These are phyloP conservation scores for Lippia alba DNA, from an alignment of 305 asterid genomes.

Conservation along the genomic window DNA sequence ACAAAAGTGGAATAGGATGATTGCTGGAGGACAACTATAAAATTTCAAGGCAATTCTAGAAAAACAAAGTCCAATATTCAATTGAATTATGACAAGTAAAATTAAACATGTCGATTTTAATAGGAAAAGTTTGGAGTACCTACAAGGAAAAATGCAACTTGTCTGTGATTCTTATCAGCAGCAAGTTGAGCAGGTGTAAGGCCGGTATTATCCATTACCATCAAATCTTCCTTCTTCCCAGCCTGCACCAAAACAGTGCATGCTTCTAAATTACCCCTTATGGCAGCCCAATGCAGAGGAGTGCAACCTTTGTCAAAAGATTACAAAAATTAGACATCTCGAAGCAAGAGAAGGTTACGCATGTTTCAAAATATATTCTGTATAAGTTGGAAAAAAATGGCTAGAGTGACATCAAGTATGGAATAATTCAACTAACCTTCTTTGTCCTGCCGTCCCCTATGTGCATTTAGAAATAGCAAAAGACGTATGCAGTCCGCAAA, in stretches of 20 bases:
- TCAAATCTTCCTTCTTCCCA: slow-evolving; percentile 94
- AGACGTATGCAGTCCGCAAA: slow-evolving; percentile 95
- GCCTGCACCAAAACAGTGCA: slow-evolving; percentile 98
- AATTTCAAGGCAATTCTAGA: neutral
- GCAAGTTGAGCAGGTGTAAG: slow-evolving; percentile 98
- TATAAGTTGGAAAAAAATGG: slow-evolving; percentile 4
- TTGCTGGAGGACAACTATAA: slow-evolving; percentile 1
- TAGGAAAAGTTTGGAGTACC: slow-evolving; percentile 50
- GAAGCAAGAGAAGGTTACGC: slow-evolving; percentile 30
- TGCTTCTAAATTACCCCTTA: slow-evolving; percentile 93
- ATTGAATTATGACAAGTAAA: neutral
- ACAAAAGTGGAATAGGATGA: slow-evolving; percentile 3
- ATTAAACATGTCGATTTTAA: slow-evolving; percentile 1
- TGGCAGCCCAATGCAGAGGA: slow-evolving; percentile 99
- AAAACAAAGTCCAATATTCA: neutral
- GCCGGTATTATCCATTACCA: slow-evolving; percentile 83
- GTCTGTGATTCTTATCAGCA: slow-evolving; percentile 90
- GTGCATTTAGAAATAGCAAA: slow-evolving; percentile 83
- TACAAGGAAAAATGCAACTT: slow-evolving; percentile 99
- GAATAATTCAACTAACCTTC: slow-evolving; percentile 62
- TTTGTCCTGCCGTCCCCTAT: slow-evolving; percentile 92
- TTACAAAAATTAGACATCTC: slow-evolving; percentile 28
- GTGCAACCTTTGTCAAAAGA: slow-evolving; percentile 73
- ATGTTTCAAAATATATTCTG: slow-evolving; percentile 12
- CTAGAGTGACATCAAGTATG: slow-evolving; percentile 8